These are phyloP conservation scores for Apiospora koreana DNA, from an alignment of 2,329 filamentous ascomycete species.

Conservation along the genomic window DNA sequence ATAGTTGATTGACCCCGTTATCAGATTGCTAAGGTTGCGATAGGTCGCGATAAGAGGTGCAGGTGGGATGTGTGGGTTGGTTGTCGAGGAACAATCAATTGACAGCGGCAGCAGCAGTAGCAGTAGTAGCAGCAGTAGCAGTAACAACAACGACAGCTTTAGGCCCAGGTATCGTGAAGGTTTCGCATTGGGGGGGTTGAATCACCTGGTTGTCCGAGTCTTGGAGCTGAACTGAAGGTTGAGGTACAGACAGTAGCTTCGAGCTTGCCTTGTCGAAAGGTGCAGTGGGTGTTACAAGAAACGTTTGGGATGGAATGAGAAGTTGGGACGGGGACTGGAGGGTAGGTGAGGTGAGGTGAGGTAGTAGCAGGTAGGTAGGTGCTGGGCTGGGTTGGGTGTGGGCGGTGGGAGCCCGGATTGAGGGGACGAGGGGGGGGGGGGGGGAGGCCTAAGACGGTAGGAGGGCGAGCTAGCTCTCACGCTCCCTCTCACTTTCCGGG, in stretches of 20 bases:
- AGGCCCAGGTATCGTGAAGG: slow-evolving; percentile 1
- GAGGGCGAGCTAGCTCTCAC: slow-evolving; percentile 3
- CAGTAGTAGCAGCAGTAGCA: neutral
- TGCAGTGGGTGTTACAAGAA: slow-evolving; percentile 9
- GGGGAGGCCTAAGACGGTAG: neutral
- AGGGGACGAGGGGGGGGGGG: neutral
- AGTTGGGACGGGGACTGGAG: slow-evolving; percentile 7
- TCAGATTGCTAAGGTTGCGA: slow-evolving; percentile 9
- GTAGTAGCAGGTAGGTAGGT: neutral
- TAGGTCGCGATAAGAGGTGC: slow-evolving; percentile 8
- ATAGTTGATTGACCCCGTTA: slow-evolving; percentile 8
- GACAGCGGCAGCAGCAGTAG: neutral
- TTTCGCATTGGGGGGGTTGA: neutral
- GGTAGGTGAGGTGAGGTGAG: slow-evolving; percentile 4
- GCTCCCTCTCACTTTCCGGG: neutral
- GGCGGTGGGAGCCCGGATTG: neutral
- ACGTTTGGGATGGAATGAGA: slow-evolving; percentile 8
- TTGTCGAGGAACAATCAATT: slow-evolving; percentile 8
- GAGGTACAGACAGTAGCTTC: slow-evolving; percentile 1
- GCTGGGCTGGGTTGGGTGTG: neutral
- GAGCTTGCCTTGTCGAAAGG: slow-evolving; percentile 5
- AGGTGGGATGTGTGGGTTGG: slow-evolving; percentile 3
- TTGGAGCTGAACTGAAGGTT: slow-evolving; percentile 1
- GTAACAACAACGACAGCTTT: neutral
- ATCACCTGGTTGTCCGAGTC: neutral